Conservation (phyloP, 352 stramenopile genomes). For the Globisporangium iwayamae region DNA sequence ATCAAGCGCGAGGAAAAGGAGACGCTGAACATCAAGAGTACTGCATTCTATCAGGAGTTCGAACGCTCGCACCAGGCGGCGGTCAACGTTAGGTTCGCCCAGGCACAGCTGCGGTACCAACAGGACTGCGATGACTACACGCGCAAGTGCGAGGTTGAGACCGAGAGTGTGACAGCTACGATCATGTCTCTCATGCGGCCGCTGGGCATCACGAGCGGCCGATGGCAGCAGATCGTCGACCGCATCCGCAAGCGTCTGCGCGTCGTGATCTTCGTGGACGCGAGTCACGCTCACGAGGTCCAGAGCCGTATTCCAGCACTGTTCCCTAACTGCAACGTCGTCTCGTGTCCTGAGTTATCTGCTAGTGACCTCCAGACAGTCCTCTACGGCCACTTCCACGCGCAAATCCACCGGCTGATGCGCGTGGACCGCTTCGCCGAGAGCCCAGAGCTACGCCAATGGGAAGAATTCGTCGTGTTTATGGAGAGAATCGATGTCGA, state of each 20-base stretch:
- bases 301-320: conserved; percentile 20
- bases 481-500: conserved; percentile 22
- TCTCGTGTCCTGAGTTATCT: conserved; percentile 26
- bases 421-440: background rate
- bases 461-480: conserved; percentile 18
- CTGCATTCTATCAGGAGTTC: conserved; percentile 31
- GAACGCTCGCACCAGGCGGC: conserved; percentile 34
- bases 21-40: conserved; percentile 12
- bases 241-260: conserved; percentile 46
- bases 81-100: conserved; percentile 20
- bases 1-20: conserved; percentile 37
- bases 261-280: conserved; percentile 44
- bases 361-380: conserved; percentile 26
- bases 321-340: conserved; percentile 28
- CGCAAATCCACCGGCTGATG: conserved; percentile 28
- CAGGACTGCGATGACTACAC: conserved; percentile 62
- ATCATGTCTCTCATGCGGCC: conserved; percentile 77
- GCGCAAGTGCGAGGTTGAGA: conserved; percentile 61
- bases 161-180: conserved; percentile 59
- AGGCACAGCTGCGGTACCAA: conserved; percentile 50
- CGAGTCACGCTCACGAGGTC: conserved; percentile 16
- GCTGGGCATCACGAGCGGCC: conserved; percentile 61
- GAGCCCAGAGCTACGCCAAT: conserved; percentile 2
- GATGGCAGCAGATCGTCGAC: conserved; percentile 64
- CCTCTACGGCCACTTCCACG: conserved; percentile 45